Percentiles rank a stretch among this genome's conserved stretches.
These are phyloP conservation scores for Hymenoscyphus linearis DNA, from an alignment of 2,329 filamentous ascomycete species.

Conservation along the genomic window DNA sequence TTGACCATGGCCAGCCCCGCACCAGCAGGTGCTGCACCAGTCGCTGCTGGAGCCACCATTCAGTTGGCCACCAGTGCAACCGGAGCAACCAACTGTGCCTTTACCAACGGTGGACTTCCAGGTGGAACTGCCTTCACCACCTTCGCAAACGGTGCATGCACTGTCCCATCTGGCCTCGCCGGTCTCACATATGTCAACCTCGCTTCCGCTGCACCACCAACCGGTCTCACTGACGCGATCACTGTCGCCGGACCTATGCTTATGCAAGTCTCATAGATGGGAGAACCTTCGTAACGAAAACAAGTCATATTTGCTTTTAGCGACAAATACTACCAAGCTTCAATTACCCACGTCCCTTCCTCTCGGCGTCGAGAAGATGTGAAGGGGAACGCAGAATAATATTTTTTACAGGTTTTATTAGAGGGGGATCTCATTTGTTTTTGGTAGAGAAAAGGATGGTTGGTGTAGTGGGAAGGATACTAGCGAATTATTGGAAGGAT, in stretches of 20 bases:
- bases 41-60: slow-evolving; percentile 36
- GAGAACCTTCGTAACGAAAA: neutral
- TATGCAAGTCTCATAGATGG: slow-evolving; percentile 34
- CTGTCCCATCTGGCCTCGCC: slow-evolving; percentile 54
- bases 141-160: slow-evolving; percentile 52
- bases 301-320: neutral
- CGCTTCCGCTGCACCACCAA: slow-evolving; percentile 47
- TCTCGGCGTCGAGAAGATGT: neutral
- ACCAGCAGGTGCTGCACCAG: slow-evolving; percentile 36
- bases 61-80: slow-evolving; percentile 46
- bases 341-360: neutral
- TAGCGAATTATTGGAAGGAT: neutral
- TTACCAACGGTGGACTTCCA: slow-evolving; percentile 54
- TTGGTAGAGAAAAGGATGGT: neutral
- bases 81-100: slow-evolving; percentile 57
- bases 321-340: slow-evolving; percentile 1
- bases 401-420: neutral
- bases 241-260: slow-evolving; percentile 62
- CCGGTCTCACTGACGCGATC: slow-evolving; percentile 55
- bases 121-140: slow-evolving; percentile 56
- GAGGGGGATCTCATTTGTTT: neutral
- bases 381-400: neutral
- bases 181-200: slow-evolving; percentile 66
- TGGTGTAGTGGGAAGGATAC: neutral
- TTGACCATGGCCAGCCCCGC: slow-evolving; percentile 43